Conservation (phyloP, 257 asterid genomes). For the Schizonepeta tenuifolia region DNA sequence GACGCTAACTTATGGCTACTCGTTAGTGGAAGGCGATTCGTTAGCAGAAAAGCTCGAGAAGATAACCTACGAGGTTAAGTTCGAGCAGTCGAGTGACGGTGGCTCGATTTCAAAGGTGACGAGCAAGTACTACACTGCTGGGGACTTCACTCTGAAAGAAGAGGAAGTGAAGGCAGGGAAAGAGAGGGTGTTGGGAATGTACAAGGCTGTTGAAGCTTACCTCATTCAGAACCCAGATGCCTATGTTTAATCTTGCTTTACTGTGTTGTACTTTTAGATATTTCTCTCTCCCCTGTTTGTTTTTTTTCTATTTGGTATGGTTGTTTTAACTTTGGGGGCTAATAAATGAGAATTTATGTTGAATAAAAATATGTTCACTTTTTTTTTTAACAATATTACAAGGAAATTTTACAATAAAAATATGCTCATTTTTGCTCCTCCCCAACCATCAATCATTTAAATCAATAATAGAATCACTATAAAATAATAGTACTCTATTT, state of each 20-base stretch:
- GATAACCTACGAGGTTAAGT: conserved; percentile 42
- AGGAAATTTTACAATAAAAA: no score
- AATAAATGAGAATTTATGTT: no score
- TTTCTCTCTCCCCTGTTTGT: background rate
- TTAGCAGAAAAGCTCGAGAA: conserved; percentile 44
- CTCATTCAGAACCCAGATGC: conserved; percentile 45
- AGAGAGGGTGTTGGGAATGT: conserved; percentile 41
- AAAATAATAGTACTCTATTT: no score
- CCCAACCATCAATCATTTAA: no score
- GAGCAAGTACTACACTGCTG: conserved; percentile 45
- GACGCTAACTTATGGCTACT: conserved; percentile 37
- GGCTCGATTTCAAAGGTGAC: conserved; percentile 48
- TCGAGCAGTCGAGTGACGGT: conserved; percentile 39
- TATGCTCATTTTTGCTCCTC: no score
- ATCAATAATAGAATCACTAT: no score
- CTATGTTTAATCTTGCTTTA: conserved; percentile 30
- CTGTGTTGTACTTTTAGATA: background rate
- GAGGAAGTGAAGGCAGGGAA: conserved; percentile 48
- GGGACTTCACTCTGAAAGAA: conserved; percentile 40
- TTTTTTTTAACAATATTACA: no score
- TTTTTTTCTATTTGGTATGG: no score
- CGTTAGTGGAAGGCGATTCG: conserved; percentile 44
- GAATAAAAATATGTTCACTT: no score
- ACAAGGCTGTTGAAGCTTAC: conserved; percentile 48
- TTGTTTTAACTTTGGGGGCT: no score